Percentiles rank a stretch among this genome's conserved stretches.
Conservation (phyloP, 805 yeast species). For the Barnettozyma californica region DNA sequence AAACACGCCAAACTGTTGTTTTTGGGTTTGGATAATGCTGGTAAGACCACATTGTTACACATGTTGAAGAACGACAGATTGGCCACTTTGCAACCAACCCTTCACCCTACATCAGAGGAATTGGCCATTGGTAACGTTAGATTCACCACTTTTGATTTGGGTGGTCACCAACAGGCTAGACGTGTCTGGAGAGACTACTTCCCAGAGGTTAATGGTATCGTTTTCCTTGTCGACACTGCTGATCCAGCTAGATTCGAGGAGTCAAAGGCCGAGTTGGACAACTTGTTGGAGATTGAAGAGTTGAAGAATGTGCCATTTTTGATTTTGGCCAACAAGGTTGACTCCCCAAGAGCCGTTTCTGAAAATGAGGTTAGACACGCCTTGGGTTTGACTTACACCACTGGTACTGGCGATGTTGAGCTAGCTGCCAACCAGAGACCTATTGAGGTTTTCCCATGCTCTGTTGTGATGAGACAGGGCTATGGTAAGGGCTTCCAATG, state of each 20-base stretch:
- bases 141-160: conserved; percentile 96
- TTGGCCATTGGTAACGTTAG: conserved; percentile 93
- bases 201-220: conserved; percentile 98
- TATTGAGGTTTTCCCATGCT: conserved; percentile 94
- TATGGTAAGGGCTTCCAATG: conserved; percentile 98
- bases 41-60: conserved; percentile 86
- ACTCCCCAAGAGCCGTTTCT: conserved; percentile 87
- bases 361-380: conserved; percentile 92
- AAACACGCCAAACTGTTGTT: conserved; percentile 94
- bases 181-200: conserved; percentile 99
- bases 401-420: conserved; percentile 79
- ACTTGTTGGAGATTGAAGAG: conserved; percentile 89
- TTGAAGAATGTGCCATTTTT: conserved; percentile 85
- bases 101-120: conserved; percentile 98
- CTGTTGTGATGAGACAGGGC: conserved; percentile 98
- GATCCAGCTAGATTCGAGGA: conserved; percentile 94
- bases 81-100: conserved; percentile 96
- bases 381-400: conserved; percentile 79
- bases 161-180: conserved; percentile 98
- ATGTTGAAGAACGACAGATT: conserved; percentile 92
- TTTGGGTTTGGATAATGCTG: conserved; percentile 96
- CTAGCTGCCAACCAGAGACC: conserved; percentile 71
- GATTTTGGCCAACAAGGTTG: conserved; percentile 94
- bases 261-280: conserved; percentile 91
- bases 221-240: conserved; percentile 93